These are phyloP conservation scores for Henningerozyma blattae DNA, from an alignment of 805 yeast species.

Conservation along the genomic window DNA sequence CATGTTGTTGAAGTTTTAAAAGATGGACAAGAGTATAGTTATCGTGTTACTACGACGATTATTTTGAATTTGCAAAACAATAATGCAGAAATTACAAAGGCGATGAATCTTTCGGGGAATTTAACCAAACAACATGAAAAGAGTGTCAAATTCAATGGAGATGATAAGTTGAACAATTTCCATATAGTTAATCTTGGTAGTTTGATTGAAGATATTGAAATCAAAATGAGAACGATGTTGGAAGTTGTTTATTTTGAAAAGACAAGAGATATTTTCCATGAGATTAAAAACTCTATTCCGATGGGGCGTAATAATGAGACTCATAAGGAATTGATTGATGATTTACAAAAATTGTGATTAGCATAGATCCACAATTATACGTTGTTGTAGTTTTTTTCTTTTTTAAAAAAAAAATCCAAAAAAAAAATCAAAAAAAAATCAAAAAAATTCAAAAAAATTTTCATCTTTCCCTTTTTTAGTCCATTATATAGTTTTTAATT, in stretches of 20 bases:
- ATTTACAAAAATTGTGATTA: constrained; percentile 23
- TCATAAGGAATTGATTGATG: constrained; percentile 27
- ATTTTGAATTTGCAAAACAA: constrained; percentile 48
- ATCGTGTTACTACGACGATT: constrained; percentile 78
- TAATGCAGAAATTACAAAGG: constrained; percentile 24
- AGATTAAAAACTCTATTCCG: constrained; percentile 34
- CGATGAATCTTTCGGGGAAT: constrained; percentile 63
- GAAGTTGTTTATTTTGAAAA: constrained; percentile 95
- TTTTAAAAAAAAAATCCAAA: too few relatives aligned
- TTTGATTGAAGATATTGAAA: constrained; percentile 78
- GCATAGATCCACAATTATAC: too few relatives aligned
- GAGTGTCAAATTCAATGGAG: constrained; percentile 20
- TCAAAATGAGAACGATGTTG: constrained; percentile 70
- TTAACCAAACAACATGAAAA: constrained; percentile 75
- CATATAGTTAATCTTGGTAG: constrained; percentile 82
- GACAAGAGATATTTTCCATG: constrained; percentile 77
- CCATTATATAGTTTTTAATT: too few relatives aligned
- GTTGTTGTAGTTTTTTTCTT: too few relatives aligned
- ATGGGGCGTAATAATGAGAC: constrained; percentile 19
- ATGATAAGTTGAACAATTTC: constrained; percentile 31
- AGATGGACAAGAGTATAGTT: constrained; percentile 29
- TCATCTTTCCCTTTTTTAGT: too few relatives aligned
- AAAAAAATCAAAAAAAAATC: too few relatives aligned
- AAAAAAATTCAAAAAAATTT: too few relatives aligned
- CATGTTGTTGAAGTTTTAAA: constrained; percentile 57